A percentile compares a stretch with the other conserved stretches of the same genome.
These are phyloP conservation scores for Amanita exitialis DNA, from an alignment of 768 basidiomycete genomes.

Conservation along the genomic window DNA sequence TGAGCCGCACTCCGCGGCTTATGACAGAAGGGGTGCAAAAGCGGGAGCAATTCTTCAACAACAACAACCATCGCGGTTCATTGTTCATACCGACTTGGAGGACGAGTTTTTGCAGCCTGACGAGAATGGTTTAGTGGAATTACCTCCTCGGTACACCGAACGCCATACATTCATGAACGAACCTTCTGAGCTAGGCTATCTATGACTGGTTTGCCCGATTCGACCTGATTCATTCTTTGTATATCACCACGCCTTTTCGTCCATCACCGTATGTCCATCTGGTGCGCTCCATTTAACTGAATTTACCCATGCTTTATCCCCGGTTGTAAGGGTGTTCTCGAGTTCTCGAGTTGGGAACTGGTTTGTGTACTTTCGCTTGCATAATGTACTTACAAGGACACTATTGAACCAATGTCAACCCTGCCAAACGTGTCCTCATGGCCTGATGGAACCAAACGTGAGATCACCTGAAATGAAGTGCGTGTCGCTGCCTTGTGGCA, in stretches of 20 bases:
- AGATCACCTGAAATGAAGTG: background rate
- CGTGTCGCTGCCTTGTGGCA: background rate
- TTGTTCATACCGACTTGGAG: constrained; percentile 63
- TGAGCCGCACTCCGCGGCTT: background rate
- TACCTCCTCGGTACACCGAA: constrained; percentile 68
- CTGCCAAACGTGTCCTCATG: background rate
- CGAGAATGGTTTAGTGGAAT: constrained; percentile 50
- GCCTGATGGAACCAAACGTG: background rate
- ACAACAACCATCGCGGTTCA: constrained; percentile 40
- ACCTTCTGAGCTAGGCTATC: background rate
- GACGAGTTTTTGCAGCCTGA: constrained; percentile 34
- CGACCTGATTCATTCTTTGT: background rate
- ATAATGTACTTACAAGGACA: background rate
- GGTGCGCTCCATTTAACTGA: background rate
- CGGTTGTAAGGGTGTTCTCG: background rate
- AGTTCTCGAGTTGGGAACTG: background rate
- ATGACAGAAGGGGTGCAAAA: constrained; percentile 44
- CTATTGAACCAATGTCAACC: background rate
- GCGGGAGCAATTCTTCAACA: constrained; percentile 30
- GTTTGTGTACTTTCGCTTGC: background rate
- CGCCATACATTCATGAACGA: constrained; percentile 17
- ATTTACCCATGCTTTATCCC: background rate
- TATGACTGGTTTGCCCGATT: background rate
- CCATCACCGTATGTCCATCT: background rate
- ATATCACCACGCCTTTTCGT: background rate